Percentiles rank a stretch among this genome's conserved stretches.
phyloP scores from a whole-genome alignment of 352 stramenopile genomes.

The Pythium periplocum region DNA sequence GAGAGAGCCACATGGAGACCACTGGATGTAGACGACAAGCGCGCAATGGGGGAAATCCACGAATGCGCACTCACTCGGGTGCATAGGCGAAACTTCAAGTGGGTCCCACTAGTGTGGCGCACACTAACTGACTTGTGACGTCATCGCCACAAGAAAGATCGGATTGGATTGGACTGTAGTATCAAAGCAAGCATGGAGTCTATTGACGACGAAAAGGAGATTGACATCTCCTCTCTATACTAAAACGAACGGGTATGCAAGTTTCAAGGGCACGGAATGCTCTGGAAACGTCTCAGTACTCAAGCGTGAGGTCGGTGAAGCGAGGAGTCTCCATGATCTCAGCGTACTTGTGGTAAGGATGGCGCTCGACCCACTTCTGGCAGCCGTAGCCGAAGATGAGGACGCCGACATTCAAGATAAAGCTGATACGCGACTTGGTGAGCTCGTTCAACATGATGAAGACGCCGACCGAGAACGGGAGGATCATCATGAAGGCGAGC shows the following conservation, averaged over 20 bases:
- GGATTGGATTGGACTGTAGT: too few relatives aligned
- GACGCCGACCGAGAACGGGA: conserved; percentile 57
- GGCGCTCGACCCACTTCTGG: conserved; percentile 59
- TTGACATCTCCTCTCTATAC: too few relatives aligned
- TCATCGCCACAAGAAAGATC: background rate
- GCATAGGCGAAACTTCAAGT: conserved; percentile 15
- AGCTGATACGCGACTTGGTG: conserved; percentile 68
- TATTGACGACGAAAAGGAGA: too few relatives aligned
- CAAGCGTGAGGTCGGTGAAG: conserved; percentile 41
- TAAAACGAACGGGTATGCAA: too few relatives aligned
- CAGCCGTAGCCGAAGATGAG: conserved; percentile 37
- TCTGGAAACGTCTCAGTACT: conserved; percentile 21
- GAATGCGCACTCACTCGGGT: background rate
- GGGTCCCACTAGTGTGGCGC: conserved; percentile 1
- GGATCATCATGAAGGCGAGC: conserved; percentile 36
- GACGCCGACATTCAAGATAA: conserved; percentile 52
- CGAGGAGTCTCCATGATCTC: conserved; percentile 31
- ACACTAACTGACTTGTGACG: conserved; percentile 4
- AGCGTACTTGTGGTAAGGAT: conserved; percentile 62
- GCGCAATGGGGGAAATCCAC: conserved; percentile 9
- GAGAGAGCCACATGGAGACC: background rate
- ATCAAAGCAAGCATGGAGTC: too few relatives aligned
- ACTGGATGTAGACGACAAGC: conserved; percentile 1
- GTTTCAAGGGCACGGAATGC: too few relatives aligned
- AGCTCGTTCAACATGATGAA: conserved; percentile 82